Evolutionary conservation across 2,329 filamentous ascomycete genomes (phyloP).

Genomic region (Xylaria digitata): DNA sequence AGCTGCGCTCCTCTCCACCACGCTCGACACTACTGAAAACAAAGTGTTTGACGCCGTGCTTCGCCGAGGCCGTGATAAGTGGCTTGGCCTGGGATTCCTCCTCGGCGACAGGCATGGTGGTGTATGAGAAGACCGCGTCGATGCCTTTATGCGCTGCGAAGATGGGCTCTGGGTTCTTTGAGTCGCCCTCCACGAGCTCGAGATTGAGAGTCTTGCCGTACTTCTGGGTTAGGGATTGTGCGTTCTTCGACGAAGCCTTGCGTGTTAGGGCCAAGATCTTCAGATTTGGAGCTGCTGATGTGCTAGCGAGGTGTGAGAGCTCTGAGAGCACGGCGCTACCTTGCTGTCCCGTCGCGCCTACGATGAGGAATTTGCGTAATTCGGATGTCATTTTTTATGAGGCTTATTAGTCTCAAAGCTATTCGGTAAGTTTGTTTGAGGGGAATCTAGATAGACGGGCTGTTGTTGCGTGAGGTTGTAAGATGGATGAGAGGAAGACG

Average conservation of each 20-base stretch:
- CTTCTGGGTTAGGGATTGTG: slow-evolving; percentile 43
- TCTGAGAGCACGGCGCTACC: slow-evolving; percentile 49
- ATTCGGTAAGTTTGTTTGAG: not conserved
- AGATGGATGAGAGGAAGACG: not conserved
- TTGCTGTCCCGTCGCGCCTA: slow-evolving; percentile 54
- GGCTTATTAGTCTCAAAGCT: not conserved
- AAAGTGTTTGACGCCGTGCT: slow-evolving; percentile 64
- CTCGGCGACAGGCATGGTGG: slow-evolving; percentile 46
- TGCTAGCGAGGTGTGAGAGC: slow-evolving; percentile 37
- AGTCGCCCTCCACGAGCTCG: slow-evolving; percentile 52
- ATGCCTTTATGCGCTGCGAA: slow-evolving; percentile 51
- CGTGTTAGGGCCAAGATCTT: slow-evolving; percentile 52
- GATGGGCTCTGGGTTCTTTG: slow-evolving; percentile 48
- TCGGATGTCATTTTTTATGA: slow-evolving; percentile 34
- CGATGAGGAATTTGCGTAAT: slow-evolving; percentile 48
- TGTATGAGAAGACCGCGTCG: slow-evolving; percentile 51
- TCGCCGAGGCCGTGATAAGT: slow-evolving; percentile 51
- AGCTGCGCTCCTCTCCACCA: slow-evolving; percentile 64
- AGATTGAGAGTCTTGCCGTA: slow-evolving; percentile 45
- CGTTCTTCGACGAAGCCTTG: slow-evolving; percentile 46
- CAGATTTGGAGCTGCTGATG: slow-evolving; percentile 39
- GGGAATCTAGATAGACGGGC: not conserved
- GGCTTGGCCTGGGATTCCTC: slow-evolving; percentile 53
- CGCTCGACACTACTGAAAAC: slow-evolving; percentile 73
- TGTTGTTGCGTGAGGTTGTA: not conserved